Evolutionary conservation across 441 rosid species (phyloP).

Genomic region (Pelargonium citronellum): DNA sequence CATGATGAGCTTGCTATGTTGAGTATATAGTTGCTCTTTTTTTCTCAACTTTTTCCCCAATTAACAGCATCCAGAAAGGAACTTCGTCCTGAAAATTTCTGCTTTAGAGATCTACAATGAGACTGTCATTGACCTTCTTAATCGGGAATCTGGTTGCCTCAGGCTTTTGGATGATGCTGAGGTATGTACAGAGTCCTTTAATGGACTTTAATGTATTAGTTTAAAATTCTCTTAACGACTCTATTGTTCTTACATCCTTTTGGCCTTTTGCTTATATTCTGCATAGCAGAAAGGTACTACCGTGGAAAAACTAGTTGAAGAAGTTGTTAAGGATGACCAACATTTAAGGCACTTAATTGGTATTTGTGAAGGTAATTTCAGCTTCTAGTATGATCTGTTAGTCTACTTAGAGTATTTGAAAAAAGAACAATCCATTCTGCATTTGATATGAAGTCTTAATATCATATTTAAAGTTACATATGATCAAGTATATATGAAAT

Average conservation of each 20-base stretch:
- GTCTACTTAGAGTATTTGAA: not conserved
- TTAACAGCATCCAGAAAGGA: slow-evolving; percentile 84
- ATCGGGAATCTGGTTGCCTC: slow-evolving; percentile 87
- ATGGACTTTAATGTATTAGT: not conserved
- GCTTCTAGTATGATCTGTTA: slow-evolving; percentile 3
- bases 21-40: not conserved
- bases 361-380: slow-evolving; percentile 77
- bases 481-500: slow-evolving; percentile 15
- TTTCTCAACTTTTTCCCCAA: slow-evolving; percentile 16
- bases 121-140: slow-evolving; percentile 79
- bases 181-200: slow-evolving; percentile 34
- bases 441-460: not conserved
- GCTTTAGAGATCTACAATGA: slow-evolving; percentile 96
- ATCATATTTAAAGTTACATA: not conserved
- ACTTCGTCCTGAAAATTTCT: slow-evolving; percentile 83
- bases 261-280: not conserved
- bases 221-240: too few species aligned
- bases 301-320: slow-evolving; percentile 91
- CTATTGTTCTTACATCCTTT: not conserved
- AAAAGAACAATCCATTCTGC: not conserved
- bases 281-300: slow-evolving; percentile 78
- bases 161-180: slow-evolving; percentile 97
- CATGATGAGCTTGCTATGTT: too few species aligned
- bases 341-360: slow-evolving; percentile 73
- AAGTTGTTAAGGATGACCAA: slow-evolving; percentile 67